Percentiles rank a stretch among this genome's conserved stretches.
Conservation (phyloP, 2,329 filamentous ascomycete genomes). For the Aspergillus bombycis region DNA sequence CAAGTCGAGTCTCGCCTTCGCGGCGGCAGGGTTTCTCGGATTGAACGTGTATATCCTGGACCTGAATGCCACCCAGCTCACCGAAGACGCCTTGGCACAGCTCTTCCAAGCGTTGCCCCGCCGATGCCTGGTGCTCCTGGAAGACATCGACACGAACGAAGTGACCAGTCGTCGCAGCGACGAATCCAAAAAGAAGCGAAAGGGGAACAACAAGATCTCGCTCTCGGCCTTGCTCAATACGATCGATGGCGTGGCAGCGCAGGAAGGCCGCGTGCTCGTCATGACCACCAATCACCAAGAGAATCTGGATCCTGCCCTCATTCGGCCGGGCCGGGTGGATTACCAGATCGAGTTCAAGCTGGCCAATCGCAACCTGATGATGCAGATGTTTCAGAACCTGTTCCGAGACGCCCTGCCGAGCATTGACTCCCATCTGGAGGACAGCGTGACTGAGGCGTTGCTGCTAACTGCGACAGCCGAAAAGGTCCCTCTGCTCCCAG, state of each 20-base stretch:
- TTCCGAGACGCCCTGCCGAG: neutral
- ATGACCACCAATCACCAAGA: constrained; percentile 13
- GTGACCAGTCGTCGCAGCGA: constrained; percentile 2
- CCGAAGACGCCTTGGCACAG: constrained; percentile 60
- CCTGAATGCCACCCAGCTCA: constrained; percentile 58
- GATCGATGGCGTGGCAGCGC: constrained; percentile 8
- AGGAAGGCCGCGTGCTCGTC: constrained; percentile 11
- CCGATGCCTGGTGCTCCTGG: constrained; percentile 66
- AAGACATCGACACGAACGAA: constrained; percentile 62
- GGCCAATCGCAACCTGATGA: constrained; percentile 7
- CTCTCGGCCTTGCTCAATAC: constrained; percentile 10
- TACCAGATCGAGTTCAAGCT: constrained; percentile 11
- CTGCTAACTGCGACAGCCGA: neutral
- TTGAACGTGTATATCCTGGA: constrained; percentile 68
- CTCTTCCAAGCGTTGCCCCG: constrained; percentile 65
- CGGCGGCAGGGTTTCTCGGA: constrained; percentile 63
- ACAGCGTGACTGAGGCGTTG: neutral
- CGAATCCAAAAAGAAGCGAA: neutral
- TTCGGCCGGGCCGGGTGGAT: constrained; percentile 11
- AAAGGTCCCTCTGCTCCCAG: neutral
- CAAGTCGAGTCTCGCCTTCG: constrained; percentile 18
- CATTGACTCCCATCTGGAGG: neutral
- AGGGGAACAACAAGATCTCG: constrained; percentile 4
- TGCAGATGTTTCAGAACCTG: constrained; percentile 12
- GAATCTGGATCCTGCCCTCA: constrained; percentile 5